These are phyloP conservation scores for Chaetomiaceae sp. DNA, from an alignment of 2,329 filamentous ascomycete genomes.

Conservation along the genomic window DNA sequence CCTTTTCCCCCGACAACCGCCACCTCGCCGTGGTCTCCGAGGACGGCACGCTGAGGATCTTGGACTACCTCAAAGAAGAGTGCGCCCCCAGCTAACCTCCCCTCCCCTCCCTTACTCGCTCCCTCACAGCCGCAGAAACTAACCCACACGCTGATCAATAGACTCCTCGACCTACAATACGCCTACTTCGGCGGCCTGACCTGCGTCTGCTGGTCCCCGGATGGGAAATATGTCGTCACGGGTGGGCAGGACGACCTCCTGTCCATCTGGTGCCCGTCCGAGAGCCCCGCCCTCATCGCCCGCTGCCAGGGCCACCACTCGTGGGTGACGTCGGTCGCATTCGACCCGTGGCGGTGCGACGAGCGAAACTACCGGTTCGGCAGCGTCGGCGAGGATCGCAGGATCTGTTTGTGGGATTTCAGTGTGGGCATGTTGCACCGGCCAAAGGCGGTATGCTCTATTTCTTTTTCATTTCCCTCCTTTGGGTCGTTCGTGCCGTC, in stretches of 20 bases:
- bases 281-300: slow-evolving; percentile 69
- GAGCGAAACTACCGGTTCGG: slow-evolving; percentile 94
- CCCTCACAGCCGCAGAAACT: background rate
- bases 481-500: no score
- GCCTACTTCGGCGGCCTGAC: slow-evolving; percentile 92
- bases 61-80: slow-evolving; percentile 90
- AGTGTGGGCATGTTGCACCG: slow-evolving; percentile 93
- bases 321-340: slow-evolving; percentile 90
- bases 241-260: slow-evolving; percentile 95
- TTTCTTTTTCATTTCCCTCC: background rate
- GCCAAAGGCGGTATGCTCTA: slow-evolving; percentile 64
- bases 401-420: slow-evolving; percentile 93
- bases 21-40: slow-evolving; percentile 89
- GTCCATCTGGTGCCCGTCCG: slow-evolving; percentile 88
- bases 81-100: slow-evolving; percentile 38
- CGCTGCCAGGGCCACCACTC: slow-evolving; percentile 93
- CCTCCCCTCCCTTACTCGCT: background rate
- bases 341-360: slow-evolving; percentile 96
- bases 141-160: slow-evolving; percentile 38
- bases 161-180: slow-evolving; percentile 79
- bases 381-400: slow-evolving; percentile 89
- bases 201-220: slow-evolving; percentile 95
- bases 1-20: slow-evolving; percentile 84
- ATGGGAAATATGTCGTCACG: slow-evolving; percentile 91
- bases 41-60: slow-evolving; percentile 81